Base-by-base conservation (phyloP, 2,329 filamentous ascomycete genomes). In the Cercospora sojina region DNA sequence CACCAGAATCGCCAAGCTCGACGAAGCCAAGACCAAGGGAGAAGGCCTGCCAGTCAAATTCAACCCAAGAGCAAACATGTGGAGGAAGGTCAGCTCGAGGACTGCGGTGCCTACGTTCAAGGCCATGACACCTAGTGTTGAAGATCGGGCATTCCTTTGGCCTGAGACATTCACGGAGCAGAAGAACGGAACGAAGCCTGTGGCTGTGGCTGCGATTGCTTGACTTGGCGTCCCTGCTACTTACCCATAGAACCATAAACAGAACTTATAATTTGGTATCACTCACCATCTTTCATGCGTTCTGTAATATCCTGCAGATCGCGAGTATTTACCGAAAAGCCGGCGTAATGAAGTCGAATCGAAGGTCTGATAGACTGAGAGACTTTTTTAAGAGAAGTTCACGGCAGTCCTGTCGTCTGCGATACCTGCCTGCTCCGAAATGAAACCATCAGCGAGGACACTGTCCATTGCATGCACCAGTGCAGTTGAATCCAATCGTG, bases 41-140 rank as follows among this genome's bases (percentile, higher is more conserved):
- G 77, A 80, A 65, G 88, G 88, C 43, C 79, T 85, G 67, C 88
- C 88, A 0, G 82, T 80, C 8, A 81, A 83, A 70, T 90, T 89
- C 80, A 90, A 90, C 78, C 88, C 88, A 7, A 82, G 88, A 51
- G 88, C 87, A 29, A 90, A 90, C 76, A 81, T 90, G 80, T 90
- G 88, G 88, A 80, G 88, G 62, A 81, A 87, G 29, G 83, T 86
- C 51, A 86, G 84, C 35, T 88, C 85, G 79, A 85, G 84, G 79
- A 82, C 80, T 51, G 83, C 84, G 41, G 84, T 84, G 53, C 84
- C 84, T 3, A 74, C 80, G 18, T 82, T 84, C 59, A 79, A 84
- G 16, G 81, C 82, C 56, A 79, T 82, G 62, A 85, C 83, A 2
- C 86, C 87, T 1, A 63, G 67, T 35, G 80, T 80, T 27, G 87